Base-by-base conservation (phyloP, 2,329 filamentous ascomycete genomes). In the Pestalotiopsis sp. region DNA sequence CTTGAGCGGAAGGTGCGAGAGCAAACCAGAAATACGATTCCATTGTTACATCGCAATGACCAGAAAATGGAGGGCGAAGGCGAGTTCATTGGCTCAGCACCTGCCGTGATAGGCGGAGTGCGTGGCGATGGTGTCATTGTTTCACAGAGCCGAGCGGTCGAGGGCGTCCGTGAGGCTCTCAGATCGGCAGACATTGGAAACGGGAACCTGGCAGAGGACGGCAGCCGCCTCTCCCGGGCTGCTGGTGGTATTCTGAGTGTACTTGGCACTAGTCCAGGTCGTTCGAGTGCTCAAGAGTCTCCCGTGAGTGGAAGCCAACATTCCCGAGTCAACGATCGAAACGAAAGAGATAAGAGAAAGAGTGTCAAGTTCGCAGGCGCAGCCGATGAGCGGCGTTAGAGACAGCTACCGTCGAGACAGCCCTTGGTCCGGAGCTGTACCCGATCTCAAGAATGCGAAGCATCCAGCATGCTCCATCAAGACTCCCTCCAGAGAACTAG, bases 321-420 rank as follows among this genome's bases (percentile, higher is more conserved):
- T 3, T 30, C 35, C 39, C 72, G 79, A 66, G 71, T 74, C 3
- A 72, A 75, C 3, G 77, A 71, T 30, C 76, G 76, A 1, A 75
- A 74, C 1, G 84, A 86, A 60, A 77, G 86, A 68, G 88, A 89
- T 75, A 81, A 87, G 70, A 82, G 87, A 75, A 90, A 89, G 82
- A 90, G 87, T 70, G 88, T 91, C 72, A 91, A 90, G 79, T 88
- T 90, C 77, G 84, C 83, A 2, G 81, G 80, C 1, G 52, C 70
- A 40, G 55, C 71, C 17, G 81, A 79, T 40, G 77, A 78, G 66
- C 71, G 76, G 68, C 72, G 75, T 68, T 79, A 71, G 70, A 22
- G 17, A 60, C 65, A 22, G 58, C 58, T 38, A 39, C 44, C 57
- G 35, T 58, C 56, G 30, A 38, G 66, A 57, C 40, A 35, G 48